These are phyloP conservation scores for Diaporthe vaccinii DNA, from an alignment of 2,329 filamentous ascomycete species.

Conservation along the genomic window DNA sequence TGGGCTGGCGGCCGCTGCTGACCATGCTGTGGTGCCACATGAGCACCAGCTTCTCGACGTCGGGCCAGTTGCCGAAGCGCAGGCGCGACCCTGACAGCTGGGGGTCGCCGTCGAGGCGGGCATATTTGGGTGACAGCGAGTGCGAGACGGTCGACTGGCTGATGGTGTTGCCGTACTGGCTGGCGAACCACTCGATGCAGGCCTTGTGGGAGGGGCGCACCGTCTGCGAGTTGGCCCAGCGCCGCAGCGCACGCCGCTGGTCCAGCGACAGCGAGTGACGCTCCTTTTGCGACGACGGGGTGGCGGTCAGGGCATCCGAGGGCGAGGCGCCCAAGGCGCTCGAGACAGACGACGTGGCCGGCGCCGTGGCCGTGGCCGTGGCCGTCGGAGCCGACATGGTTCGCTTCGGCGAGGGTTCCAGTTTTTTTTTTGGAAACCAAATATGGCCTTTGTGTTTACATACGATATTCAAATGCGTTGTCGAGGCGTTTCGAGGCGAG, in stretches of 20 bases:
- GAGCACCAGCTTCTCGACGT: constrained; percentile 71
- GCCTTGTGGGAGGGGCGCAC: constrained; percentile 71
- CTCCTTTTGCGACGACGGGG: constrained; percentile 53
- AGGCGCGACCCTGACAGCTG: constrained; percentile 73
- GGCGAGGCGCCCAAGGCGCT: constrained; percentile 34
- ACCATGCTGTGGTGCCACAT: constrained; percentile 68
- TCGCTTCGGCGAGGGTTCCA: constrained; percentile 26
- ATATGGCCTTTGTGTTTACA: background rate
- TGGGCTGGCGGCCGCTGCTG: constrained; percentile 68
- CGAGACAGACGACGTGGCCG: constrained; percentile 35
- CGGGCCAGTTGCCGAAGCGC: constrained; percentile 75
- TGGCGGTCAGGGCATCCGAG: constrained; percentile 21
- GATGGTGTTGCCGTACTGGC: constrained; percentile 70
- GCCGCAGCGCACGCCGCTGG: constrained; percentile 71
- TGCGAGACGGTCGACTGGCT: constrained; percentile 75
- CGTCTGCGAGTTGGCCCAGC: constrained; percentile 70
- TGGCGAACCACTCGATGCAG: constrained; percentile 74
- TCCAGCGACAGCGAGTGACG: constrained; percentile 73
- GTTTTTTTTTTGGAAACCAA: constrained; percentile 17
- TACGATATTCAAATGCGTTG: constrained; percentile 15
- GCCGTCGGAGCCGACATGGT: constrained; percentile 39
- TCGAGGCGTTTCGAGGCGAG: constrained; percentile 34
- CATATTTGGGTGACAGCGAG: constrained; percentile 73
- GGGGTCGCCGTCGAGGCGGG: constrained; percentile 71
- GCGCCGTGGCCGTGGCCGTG: constrained; percentile 35